Percentiles rank a stretch among this genome's conserved stretches.
These are phyloP conservation scores for Casuarina equisetifolia DNA, from an alignment of 306 rosid genomes.

Conservation along the genomic window DNA sequence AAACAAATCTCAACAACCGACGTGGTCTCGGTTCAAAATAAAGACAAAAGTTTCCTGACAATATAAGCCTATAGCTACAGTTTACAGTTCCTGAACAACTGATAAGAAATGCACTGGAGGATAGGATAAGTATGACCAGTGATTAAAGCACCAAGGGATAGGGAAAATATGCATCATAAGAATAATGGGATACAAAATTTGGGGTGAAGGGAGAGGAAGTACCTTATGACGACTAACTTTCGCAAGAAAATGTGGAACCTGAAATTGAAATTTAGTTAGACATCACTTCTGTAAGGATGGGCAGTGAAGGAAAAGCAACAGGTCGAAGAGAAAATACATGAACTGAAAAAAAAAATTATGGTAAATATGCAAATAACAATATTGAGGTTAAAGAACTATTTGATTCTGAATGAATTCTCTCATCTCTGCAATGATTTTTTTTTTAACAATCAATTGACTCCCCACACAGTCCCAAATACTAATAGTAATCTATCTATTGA, in stretches of 20 bases:
- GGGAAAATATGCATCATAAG: neutral
- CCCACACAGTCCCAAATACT: neutral
- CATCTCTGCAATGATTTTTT: neutral
- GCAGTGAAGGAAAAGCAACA: neutral
- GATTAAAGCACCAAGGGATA: slow-evolving; percentile 17
- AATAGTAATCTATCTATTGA: neutral
- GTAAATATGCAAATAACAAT: neutral
- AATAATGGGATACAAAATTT: neutral
- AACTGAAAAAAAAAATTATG: neutral
- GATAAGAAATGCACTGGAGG: neutral
- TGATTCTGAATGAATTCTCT: neutral
- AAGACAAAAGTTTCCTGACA: neutral
- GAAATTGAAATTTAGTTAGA: slow-evolving; percentile 37
- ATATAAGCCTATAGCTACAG: neutral
- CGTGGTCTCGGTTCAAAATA: neutral
- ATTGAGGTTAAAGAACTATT: neutral
- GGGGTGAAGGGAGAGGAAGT: neutral
- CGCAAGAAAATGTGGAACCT: slow-evolving; percentile 72
- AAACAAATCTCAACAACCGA: neutral
- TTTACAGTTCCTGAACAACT: neutral
- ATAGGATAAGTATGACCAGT: slow-evolving; percentile 3
- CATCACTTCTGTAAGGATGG: slow-evolving; percentile 20
- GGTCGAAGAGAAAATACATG: neutral
- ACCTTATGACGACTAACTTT: slow-evolving; percentile 81
- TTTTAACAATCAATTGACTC: neutral